Percentiles rank a stretch among this genome's conserved stretches.
Conservation (phyloP, 768 basidiomycete species). For the Galerina sulciceps region DNA sequence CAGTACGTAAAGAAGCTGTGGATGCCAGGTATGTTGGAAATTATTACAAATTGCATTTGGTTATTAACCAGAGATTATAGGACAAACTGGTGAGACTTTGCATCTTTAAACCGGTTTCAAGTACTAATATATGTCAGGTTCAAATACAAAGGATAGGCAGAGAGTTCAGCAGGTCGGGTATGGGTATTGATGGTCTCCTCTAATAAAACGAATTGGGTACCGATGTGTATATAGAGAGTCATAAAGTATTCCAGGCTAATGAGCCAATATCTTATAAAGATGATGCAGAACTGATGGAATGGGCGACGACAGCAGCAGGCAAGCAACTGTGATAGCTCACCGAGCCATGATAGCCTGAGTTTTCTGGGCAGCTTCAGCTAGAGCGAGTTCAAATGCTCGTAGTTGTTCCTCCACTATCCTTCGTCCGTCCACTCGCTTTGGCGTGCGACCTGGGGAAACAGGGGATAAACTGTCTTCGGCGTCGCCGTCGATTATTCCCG, state of each 20-base stretch:
- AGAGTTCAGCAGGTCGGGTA: slow-evolving; percentile 18
- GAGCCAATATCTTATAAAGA: slow-evolving; percentile 34
- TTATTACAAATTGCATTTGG: slow-evolving; percentile 1
- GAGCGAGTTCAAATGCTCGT: slow-evolving; percentile 71
- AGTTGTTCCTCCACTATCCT: slow-evolving; percentile 79
- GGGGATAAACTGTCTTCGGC: slow-evolving; percentile 25
- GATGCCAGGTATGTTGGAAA: slow-evolving; percentile 57
- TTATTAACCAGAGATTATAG: slow-evolving; percentile 25
- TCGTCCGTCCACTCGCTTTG: slow-evolving; percentile 67
- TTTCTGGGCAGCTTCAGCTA: slow-evolving; percentile 74
- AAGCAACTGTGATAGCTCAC: slow-evolving; percentile 33
- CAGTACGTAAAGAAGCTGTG: slow-evolving; percentile 88
- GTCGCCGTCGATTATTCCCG: slow-evolving; percentile 52
- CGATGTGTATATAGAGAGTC: slow-evolving; percentile 19
- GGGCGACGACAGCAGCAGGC: slow-evolving; percentile 13
- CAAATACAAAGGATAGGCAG: slow-evolving; percentile 57
- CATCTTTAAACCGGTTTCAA: slow-evolving; percentile 13
- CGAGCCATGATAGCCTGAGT: slow-evolving; percentile 85
- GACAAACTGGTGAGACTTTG: slow-evolving; percentile 48
- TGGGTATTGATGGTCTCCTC: slow-evolving; percentile 29
- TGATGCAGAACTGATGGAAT: slow-evolving; percentile 16
- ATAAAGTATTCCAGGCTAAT: slow-evolving; percentile 37
- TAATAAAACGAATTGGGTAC: slow-evolving; percentile 25
- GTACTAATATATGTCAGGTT: slow-evolving; percentile 46
- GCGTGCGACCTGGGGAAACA: slow-evolving; percentile 31